Conservation (phyloP, 306 rosid species). For the Castanospermum australe region DNA sequence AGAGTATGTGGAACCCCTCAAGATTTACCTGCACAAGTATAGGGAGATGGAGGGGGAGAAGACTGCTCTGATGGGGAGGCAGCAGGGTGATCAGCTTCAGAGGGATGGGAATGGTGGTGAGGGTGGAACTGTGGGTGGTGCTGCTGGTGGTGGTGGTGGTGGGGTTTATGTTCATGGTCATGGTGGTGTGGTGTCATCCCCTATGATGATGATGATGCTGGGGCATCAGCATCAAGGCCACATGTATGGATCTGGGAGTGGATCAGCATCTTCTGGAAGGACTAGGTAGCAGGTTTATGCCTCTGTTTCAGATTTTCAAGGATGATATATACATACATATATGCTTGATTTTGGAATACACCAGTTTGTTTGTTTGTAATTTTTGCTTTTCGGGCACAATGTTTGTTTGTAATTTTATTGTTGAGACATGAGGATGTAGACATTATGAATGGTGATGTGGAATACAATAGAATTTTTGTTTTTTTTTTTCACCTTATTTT, state of each 20-base stretch:
- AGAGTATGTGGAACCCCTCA: constrained; percentile 60
- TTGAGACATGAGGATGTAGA: not conserved
- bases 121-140: not conserved
- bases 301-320: not conserved
- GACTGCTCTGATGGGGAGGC: constrained; percentile 18
- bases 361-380: constrained; percentile 8
- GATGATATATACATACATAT: not conserved
- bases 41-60: constrained; percentile 58
- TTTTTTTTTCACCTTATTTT: not conserved
- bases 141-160: not conserved
- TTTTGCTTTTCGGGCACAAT: too few relatives aligned
- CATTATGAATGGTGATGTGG: constrained; percentile 20
- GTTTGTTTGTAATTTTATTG: constrained; percentile 9
- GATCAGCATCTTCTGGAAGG: constrained; percentile 45
- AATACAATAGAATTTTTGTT: not conserved
- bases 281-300: not conserved
- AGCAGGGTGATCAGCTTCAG: not conserved
- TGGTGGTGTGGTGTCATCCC: constrained; percentile 20
- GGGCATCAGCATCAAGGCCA: constrained; percentile 40
- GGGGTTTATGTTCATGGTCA: constrained; percentile 1
- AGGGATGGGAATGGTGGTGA: not conserved
- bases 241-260: constrained; percentile 60
- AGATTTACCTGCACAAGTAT: constrained; percentile 53
- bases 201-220: constrained; percentile 48
- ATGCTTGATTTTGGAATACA: not conserved